Evolutionary conservation across 2,329 filamentous ascomycete species (phyloP), one percentile per base, ranked within the genome.

Genomic region (Pyricularia grisea): DNA sequence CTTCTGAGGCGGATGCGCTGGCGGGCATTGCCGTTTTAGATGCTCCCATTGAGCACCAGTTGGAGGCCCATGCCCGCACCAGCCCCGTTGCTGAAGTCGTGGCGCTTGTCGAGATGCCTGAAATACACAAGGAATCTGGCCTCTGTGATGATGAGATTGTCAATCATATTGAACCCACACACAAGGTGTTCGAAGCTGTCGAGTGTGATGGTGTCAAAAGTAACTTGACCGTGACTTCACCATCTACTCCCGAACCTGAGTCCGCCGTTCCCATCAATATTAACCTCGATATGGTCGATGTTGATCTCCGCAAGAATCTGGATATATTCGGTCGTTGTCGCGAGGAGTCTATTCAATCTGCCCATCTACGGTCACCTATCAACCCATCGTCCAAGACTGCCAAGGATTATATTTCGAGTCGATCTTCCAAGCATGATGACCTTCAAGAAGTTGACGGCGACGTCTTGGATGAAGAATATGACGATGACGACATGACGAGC

Each of bases 221-320:
- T 20, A 20, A 63, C 14, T 20, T 20, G 14, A 63, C 17, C 14
- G 20, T 7, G 25, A 25, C 27, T 23, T 20, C 66, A n/a, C 55
- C 42, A 23, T n/a, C 42, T n/a, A 50, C 25, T n/a, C 12, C 23
- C 20, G 27, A 67, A 7, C 12, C 66, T 12, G 36, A 58, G 17
- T 20, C 9, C 42, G 30, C 30, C 25, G 42, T 30, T 11, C 14
- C 25, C 23, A 6, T 12, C 14, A 31, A 14, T 30, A 11, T 7
- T 5, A 30, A 63, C 67, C 12, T 68, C 69, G 20, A 71, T 73
- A 63, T 63, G 60, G 60, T 63, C 30, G 70, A 76, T 30, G 73
- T 79, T 20, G 78, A 79, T 61, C 74, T 76, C 17, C 75, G 76
- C 30, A 72, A 71, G 4, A 77, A 77, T 36, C 72, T 77, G 0